These are phyloP conservation scores for Amyloporia xantha DNA, from an alignment of 768 basidiomycete species.

Conservation along the genomic window DNA sequence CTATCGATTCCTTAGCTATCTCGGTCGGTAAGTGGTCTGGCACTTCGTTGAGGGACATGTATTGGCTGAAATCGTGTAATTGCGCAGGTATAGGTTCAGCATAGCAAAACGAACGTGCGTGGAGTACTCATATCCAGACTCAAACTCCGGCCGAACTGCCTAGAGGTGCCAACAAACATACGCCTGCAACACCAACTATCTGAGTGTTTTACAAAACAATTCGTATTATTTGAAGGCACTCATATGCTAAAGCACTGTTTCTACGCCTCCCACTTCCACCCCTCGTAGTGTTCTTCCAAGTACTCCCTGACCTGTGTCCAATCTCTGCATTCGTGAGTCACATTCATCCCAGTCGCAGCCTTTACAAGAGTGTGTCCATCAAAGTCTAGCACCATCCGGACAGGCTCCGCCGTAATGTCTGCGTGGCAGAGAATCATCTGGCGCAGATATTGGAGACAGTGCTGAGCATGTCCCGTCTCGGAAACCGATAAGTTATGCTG, in stretches of 20 bases:
- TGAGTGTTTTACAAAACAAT: too few species aligned
- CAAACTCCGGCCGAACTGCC: not conserved
- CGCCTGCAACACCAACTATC: too few species aligned
- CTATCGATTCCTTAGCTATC: too few species aligned
- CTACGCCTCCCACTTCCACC: not conserved
- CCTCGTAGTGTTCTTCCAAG: not conserved
- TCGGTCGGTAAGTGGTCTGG: too few species aligned
- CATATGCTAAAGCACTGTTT: not conserved
- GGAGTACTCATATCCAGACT: not conserved
- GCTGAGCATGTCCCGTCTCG: slow-evolving; percentile 2
- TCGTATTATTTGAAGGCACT: not conserved
- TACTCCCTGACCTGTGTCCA: not conserved
- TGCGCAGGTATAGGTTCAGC: too few species aligned
- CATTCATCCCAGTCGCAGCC: not conserved
- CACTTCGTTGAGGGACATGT: too few species aligned
- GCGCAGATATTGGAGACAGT: slow-evolving; percentile 15
- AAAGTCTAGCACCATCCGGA: too few species aligned
- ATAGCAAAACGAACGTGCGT: too few species aligned
- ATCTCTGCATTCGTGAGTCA: slow-evolving; percentile 1
- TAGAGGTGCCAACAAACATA: too few species aligned
- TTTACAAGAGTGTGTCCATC: too few species aligned
- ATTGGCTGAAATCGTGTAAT: too few species aligned
- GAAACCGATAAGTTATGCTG: not conserved
- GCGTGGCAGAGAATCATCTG: slow-evolving; percentile 11
- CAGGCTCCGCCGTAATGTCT: slow-evolving; percentile 12